phyloP scores from a whole-genome alignment of 768 basidiomycete genomes.

The Rhodotorula toruloides region DNA sequence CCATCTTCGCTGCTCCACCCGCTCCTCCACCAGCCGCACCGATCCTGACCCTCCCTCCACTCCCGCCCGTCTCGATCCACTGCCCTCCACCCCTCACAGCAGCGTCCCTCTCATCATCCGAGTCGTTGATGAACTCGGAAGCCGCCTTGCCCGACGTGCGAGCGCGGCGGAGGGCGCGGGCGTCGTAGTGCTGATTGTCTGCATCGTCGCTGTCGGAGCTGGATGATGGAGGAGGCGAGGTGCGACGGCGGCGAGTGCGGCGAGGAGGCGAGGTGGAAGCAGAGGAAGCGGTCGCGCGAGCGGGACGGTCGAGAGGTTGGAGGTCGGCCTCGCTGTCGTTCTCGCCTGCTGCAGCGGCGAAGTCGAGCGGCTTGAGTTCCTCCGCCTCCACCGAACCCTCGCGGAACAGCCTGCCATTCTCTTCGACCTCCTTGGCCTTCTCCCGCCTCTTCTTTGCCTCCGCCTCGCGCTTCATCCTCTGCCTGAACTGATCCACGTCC shows the following conservation, averaged over 20 bases:
- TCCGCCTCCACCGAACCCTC: no score
- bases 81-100: neutral
- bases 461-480: neutral
- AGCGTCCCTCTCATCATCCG: slow-evolving; percentile 7
- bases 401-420: no score
- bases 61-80: neutral
- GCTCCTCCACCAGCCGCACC: neutral
- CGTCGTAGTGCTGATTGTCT: neutral
- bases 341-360: no score
- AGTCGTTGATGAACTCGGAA: neutral
- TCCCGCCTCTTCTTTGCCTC: neutral
- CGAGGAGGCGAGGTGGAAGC: neutral
- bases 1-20: neutral
- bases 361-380: no score
- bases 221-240: neutral
- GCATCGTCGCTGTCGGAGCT: neutral
- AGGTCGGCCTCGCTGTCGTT: no score
- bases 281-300: no score
- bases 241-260: neutral
- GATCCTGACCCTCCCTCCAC: neutral
- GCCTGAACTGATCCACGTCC: neutral
- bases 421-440: neutral
- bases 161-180: neutral
- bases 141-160: slow-evolving; percentile 1
- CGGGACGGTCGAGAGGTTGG: no score